Evolutionary conservation across 495 filamentous ascomycete genomes (phyloP), one percentile per base, ranked within the genome.

Genomic region (Physcia stellaris): DNA sequence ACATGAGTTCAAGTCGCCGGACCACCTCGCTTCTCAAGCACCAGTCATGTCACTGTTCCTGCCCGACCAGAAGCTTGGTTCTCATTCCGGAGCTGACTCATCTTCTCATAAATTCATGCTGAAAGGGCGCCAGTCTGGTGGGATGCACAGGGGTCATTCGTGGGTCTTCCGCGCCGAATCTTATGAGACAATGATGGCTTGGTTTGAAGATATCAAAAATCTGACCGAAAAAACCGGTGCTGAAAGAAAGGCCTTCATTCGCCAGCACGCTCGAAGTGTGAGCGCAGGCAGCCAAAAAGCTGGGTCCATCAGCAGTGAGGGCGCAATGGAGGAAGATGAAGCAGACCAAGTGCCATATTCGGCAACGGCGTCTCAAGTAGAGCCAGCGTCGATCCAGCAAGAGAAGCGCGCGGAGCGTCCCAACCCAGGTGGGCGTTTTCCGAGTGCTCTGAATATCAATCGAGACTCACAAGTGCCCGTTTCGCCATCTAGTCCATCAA

Each of bases 31-130:
- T 43, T 73, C 70, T 49, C 78, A 80, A 52, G 69, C 74, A 23
- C 90, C 90, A 2, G 73, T 96, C 56, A 95, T 98, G 90, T 95
- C 90, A 19, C 67, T 98, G 27, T 90, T 86, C 55, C 77, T 98
- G 3, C 82, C 81, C 2, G 90, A 95, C 42, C 90, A 95, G 53
- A 94, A 92, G 50, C 75, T 96, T 21, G 92, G 90, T 26, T 92
- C 87, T 9, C 83, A 90, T 53, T 95, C 90, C 9, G 68, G 79
- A 36, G 75, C 80, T 28, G 77, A 77, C 26, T 85, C 83, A 10
- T 80, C 80, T 16, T 94, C 86, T n/a, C 88, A 95, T 64, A 98
- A 98, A 52, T 98, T 96, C 54, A 82, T 94, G 60, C 72, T 98
- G 33, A 96, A 95, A 60, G 90, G 88, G 29, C 80, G 86, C 36